Conservation (phyloP, 2,329 filamentous ascomycete genomes). For the Venturia effusa region DNA sequence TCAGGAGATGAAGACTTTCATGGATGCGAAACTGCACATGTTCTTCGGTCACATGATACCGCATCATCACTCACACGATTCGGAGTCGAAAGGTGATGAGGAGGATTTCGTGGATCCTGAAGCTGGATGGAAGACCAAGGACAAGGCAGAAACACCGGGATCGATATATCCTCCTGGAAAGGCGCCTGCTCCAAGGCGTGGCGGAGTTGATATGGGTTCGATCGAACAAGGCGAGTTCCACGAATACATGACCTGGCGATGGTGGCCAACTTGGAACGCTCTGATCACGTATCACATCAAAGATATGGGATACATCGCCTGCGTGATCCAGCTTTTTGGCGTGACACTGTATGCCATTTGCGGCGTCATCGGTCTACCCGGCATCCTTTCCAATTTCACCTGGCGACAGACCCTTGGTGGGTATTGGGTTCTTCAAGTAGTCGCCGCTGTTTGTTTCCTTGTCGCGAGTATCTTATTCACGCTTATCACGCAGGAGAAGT, state of each 20-base stretch:
- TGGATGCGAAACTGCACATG: slow-evolving; percentile 19
- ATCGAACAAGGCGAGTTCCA: slow-evolving; percentile 12
- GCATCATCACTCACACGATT: slow-evolving; percentile 11
- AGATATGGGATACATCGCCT: slow-evolving; percentile 22
- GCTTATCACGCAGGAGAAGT: slow-evolving; percentile 21
- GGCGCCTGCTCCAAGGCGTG: slow-evolving; percentile 14
- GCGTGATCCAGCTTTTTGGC: slow-evolving; percentile 20
- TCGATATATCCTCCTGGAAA: slow-evolving; percentile 14
- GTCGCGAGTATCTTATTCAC: slow-evolving; percentile 20
- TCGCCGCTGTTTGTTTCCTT: slow-evolving; percentile 20
- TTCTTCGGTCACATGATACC: slow-evolving; percentile 16
- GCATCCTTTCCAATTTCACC: slow-evolving; percentile 17
- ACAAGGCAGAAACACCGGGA: slow-evolving; percentile 11
- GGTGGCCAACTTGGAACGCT: slow-evolving; percentile 20
- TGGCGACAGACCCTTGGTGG: slow-evolving; percentile 16
- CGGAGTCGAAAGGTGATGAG: slow-evolving; percentile 9
- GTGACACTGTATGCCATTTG: slow-evolving; percentile 18
- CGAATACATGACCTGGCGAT: slow-evolving; percentile 18
- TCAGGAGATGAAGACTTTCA: slow-evolving; percentile 17
- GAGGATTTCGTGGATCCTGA: slow-evolving; percentile 14
- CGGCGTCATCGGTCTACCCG: slow-evolving; percentile 18
- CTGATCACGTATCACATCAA: slow-evolving; percentile 18
- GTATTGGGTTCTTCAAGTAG: slow-evolving; percentile 20
- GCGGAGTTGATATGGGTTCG: slow-evolving; percentile 15
- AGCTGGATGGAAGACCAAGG: slow-evolving; percentile 14